Evolutionary conservation across 148 eudicot genomes (phyloP), one percentile per base, ranked within the genome.

Genomic region (Amaranthus cruentus): DNA sequence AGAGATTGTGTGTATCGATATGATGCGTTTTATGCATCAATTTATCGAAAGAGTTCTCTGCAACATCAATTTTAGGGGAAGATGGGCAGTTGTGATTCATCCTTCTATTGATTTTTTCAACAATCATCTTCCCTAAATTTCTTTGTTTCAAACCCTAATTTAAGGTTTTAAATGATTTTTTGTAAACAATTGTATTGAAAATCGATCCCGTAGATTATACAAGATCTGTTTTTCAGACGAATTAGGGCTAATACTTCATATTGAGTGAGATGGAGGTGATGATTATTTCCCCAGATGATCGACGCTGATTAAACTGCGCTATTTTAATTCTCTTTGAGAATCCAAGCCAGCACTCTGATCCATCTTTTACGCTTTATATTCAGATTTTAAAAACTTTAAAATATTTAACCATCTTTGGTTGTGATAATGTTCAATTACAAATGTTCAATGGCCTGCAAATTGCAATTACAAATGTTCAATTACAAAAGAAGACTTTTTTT

Each of bases 1-100:
- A 84, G 82, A 59, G 78, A 84, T 73, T 64, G 87, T 84, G 87
- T 84, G 87, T 84, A 81, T 81, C 84, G 87, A 63, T 65, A 9
- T 80, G 76, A 81, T 79, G 84, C 81, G 44, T 21, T 10, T 47
- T 55, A 68, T 76, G 80, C 80, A 57, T 70, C 59, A 64, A 62
- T 50, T 28, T 47, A 47, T 70, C 86, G 88, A 83, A 85, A 83
- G 86, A 54, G 63, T 82, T 82, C 66, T 62, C 74, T 75, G 82
- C 81, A 3, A 71, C 9, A 79, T 47, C 12, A 70, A 53, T 9
- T 66, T 2, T 44, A 21, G 66, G 63, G 81, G 82, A 82, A 62
- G 84, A 63, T 82, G 82, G 84, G 84, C 84, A 84, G 86, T 84
- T 84, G 82, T 78, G 79, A 63, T 71, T 81, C 81, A 75, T 72